Evolutionary conservation across 768 basidiomycete species (phyloP).

Genomic region (Russula brevipes): DNA sequence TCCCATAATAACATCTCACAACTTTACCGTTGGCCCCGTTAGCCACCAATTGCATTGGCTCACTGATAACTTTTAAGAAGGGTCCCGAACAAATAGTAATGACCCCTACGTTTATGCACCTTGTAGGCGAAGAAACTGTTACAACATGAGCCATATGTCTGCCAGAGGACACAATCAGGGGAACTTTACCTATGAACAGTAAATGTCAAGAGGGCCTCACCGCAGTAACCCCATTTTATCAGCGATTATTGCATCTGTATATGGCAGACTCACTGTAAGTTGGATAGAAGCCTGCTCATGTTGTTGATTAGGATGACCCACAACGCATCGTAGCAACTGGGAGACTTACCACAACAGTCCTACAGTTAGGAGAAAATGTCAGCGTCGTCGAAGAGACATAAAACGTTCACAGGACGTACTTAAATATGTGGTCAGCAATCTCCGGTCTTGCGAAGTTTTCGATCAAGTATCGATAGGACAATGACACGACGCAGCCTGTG

Average conservation of each 20-base stretch:
- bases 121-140: slow-evolving; percentile 15
- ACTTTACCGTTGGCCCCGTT: slow-evolving; percentile 9
- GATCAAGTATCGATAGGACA: slow-evolving; percentile 12
- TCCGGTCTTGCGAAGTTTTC: slow-evolving; percentile 1
- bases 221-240: not conserved
- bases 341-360: slow-evolving; percentile 9
- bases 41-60: slow-evolving; percentile 20
- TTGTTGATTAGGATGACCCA: not conserved
- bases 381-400: not conserved
- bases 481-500: slow-evolving; percentile 1
- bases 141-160: not conserved
- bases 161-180: not conserved
- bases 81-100: not conserved
- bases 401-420: not conserved
- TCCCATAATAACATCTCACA: not conserved
- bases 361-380: not conserved
- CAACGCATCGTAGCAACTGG: not conserved
- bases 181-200: slow-evolving; percentile 18
- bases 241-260: not conserved
- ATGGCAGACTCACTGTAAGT: slow-evolving; percentile 7
- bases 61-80: slow-evolving; percentile 4
- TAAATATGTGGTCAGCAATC: slow-evolving; percentile 6
- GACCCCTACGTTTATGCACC: slow-evolving; percentile 15
- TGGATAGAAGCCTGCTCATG: not conserved
- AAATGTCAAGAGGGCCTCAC: slow-evolving; percentile 4